Base-by-base conservation (phyloP, 75 land plant species). In the Isoetes taiwanensis region DNA sequence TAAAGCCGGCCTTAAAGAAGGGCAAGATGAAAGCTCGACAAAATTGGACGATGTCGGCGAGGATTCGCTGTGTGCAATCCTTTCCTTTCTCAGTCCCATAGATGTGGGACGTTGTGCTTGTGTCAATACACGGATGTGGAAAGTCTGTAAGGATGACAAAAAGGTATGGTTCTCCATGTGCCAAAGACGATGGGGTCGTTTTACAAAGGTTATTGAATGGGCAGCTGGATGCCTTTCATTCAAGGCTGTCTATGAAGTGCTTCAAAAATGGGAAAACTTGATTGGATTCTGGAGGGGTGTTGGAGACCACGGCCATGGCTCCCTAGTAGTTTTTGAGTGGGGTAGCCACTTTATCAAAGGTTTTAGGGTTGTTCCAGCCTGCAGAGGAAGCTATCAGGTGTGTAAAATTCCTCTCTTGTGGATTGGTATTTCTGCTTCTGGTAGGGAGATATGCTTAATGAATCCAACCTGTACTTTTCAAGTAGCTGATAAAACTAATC, bases 211-310 rank as follows among this genome's bases (percentile, higher is more conserved):
- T 54, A 33, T 16, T 12, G 62, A 63, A 61, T 80, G 85, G 97
- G 77, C 67, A 21, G 16, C 30, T 3, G 86, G 80, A 17, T 35
- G 66, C 19, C 67, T 74, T 41, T 9, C 57, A 6, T 84, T 52
- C 74, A 58, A 48, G 34, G 46, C 55, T 25, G 65, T 93, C 58
- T 76, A 81, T 73, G 19, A 29, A 3, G 59, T 76, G 17, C 76
- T 93, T 19, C 32, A 62, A 32, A 50, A 64, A 5, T 81, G 69
- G 66, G 85, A 81, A 34, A 74, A 81, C 42, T 71, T 93, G 41
- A 74, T 87, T 10, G 98, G 98, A 0, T 79, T 93, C 66, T 93
- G 98, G 98, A 68, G 96, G 32, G 75, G 89, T 1, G 70, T 76
- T 25, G 84, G 77, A 28, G 23, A 25, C 5, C 48, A 43, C 1